Evolutionary conservation across 2,329 filamentous ascomycete species (phyloP).

Genomic region (Ophiostoma angusticollis): DNA sequence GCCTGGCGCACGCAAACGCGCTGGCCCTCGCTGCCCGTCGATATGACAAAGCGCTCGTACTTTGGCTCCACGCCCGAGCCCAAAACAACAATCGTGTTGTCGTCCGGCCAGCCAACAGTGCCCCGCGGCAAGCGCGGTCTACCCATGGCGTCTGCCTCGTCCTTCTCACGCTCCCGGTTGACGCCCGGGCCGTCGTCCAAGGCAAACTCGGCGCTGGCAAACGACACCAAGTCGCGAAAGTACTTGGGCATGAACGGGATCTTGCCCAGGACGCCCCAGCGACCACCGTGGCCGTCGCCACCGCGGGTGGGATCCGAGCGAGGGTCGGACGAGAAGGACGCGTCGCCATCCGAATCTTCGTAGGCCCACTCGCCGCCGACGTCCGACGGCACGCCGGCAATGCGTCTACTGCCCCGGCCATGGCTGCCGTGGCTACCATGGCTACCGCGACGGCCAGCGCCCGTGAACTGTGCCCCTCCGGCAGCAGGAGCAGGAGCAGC

Average conservation of each 20-base stretch:
- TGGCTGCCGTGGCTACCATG: not conserved
- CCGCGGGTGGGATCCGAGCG: slow-evolving; percentile 10
- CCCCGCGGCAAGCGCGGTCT: slow-evolving; percentile 60
- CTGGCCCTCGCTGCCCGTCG: slow-evolving; percentile 54
- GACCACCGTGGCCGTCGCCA: slow-evolving; percentile 38
- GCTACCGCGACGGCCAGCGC: too few species aligned
- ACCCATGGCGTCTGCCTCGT: slow-evolving; percentile 32
- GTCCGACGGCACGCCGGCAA: slow-evolving; percentile 2
- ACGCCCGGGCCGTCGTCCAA: slow-evolving; percentile 48
- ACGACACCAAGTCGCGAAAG: slow-evolving; percentile 84
- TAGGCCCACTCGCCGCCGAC: slow-evolving; percentile 13
- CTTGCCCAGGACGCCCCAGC: slow-evolving; percentile 76
- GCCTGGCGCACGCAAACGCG: slow-evolving; percentile 57
- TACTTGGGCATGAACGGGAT: slow-evolving; percentile 74
- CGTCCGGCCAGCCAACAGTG: slow-evolving; percentile 69
- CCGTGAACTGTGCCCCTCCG: too few species aligned
- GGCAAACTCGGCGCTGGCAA: slow-evolving; percentile 68
- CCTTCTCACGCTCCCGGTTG: slow-evolving; percentile 20
- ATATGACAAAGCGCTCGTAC: slow-evolving; percentile 77
- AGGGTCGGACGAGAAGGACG: slow-evolving; percentile 5
- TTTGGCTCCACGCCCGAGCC: slow-evolving; percentile 67
- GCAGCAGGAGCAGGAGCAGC: too few species aligned
- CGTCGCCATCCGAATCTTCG: slow-evolving; percentile 10
- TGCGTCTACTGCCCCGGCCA: not conserved
- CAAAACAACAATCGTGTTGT: slow-evolving; percentile 61